Evolutionary conservation across 2,329 filamentous ascomycete genomes (phyloP).

Genomic region (Talaromyces marneffei): DNA sequence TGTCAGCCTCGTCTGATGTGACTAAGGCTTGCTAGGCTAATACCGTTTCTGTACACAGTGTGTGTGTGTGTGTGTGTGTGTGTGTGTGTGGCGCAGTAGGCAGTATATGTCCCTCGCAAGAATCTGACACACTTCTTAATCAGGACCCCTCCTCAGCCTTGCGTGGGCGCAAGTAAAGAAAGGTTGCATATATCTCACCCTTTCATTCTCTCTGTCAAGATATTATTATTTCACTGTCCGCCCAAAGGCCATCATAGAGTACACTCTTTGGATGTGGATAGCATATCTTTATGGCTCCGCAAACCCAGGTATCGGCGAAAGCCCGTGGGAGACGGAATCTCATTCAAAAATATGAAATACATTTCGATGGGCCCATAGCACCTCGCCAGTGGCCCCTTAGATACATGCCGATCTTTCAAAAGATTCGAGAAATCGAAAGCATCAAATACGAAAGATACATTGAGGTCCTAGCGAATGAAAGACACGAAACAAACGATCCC

Average conservation of each 20-base stretch:
- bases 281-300: not conserved
- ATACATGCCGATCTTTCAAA: not conserved
- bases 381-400: not conserved
- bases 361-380: constrained; percentile 3
- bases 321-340: not conserved
- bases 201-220: not conserved
- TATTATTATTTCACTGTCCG: not conserved
- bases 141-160: not conserved
- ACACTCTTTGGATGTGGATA: not conserved
- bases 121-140: not conserved
- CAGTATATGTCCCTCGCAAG: not conserved
- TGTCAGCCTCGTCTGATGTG: not conserved
- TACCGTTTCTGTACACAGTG: not conserved
- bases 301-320: too few relatives aligned
- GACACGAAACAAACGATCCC: not conserved
- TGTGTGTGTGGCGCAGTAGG: not conserved
- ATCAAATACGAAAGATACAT: not conserved
- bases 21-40: not conserved
- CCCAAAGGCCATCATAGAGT: not conserved
- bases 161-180: not conserved
- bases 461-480: not conserved
- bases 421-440: constrained; percentile 1
- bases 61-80: too few relatives aligned
- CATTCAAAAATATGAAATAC: not conserved
- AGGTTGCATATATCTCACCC: not conserved